Conservation (phyloP, 208 protist species). For the Trypanosomatidae sp. region DNA sequence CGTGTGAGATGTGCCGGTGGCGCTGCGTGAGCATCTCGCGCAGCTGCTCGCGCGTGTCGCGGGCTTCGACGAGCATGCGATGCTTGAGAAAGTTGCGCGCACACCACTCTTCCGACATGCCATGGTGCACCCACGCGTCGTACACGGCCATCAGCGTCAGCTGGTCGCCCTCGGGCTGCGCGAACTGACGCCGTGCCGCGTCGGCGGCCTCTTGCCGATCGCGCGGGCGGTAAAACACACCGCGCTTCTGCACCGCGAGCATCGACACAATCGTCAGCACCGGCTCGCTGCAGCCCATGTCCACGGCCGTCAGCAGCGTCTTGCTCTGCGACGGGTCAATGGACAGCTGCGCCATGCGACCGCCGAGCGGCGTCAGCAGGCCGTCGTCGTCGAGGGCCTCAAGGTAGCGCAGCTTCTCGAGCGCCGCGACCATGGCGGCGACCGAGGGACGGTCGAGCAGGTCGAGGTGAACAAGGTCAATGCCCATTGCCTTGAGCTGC, state of each 20-base stretch:
- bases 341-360: conserved; percentile 98
- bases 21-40: conserved; percentile 92
- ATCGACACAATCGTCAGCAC: conserved; percentile 98
- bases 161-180: conserved; percentile 95
- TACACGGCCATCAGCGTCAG: conserved; percentile 96
- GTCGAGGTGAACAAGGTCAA: conserved; percentile 94
- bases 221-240: conserved; percentile 86
- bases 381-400: conserved; percentile 98
- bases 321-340: conserved; percentile 97
- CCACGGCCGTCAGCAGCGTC: conserved; percentile 94
- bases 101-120: conserved; percentile 94
- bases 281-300: conserved; percentile 95
- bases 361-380: conserved; percentile 94
- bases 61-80: conserved; percentile 90
- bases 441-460: conserved; percentile 96
- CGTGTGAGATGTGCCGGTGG: conserved; percentile 90
- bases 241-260: conserved; percentile 88
- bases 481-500: conserved; percentile 96
- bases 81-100: conserved; percentile 97
- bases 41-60: conserved; percentile 96
- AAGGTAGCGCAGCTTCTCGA: conserved; percentile 95
- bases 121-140: conserved; percentile 78
- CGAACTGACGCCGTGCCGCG: conserved; percentile 93
- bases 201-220: conserved; percentile 91
- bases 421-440: conserved; percentile 91